Base-by-base conservation (phyloP, 2,329 filamentous ascomycete genomes). In the Neocucurbitaria cava region DNA sequence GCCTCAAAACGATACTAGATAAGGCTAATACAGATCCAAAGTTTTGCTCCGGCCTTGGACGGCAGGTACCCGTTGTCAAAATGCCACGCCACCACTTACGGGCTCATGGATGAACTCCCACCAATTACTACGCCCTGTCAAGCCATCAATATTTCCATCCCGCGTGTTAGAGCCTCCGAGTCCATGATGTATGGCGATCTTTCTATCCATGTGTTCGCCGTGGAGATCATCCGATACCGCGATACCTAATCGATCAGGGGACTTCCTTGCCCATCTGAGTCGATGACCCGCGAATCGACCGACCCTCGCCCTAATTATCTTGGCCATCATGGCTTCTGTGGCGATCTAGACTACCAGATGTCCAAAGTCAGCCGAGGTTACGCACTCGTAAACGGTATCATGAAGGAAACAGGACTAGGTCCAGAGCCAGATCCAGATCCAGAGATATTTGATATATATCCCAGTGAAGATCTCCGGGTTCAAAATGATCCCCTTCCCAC, bases 381-480 rank as follows among this genome's bases (percentile, higher is more conserved):
- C 24, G 28, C n/a, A 26, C 20, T 36, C 24, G 49, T 41, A 33
- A 23, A 35, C 38, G 11, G 13, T 11, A 21, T 5, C 13, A 11
- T 23, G 20, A 23, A 5, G 20, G 15, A n/a, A n/a, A n/a, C n/a
- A n/a, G n/a, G 20, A 10, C 36, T n/a, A 39, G 10, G 5, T n/a
- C 36, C 18, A 20, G 30, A 31, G 31, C 13, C 31, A 40, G 40
- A 33, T 24, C 42, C 36, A 42, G 33, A 53, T 41, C 40, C 52
- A 46, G 30, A 50, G n/a, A n/a, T n/a, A 41, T 21, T 39, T 30
- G 20, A 23, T 41, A 45, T 48, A 30, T 40, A 61, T 49, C 50
- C 54, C 38, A 42, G 54, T 15, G 60, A 31, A 44, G 54, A 61
- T 65, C 59, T 33, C 28, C 28, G 21, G 45, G 17, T 40, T n/a